Evolutionary conservation across 768 basidiomycete species (phyloP), one percentile per base, ranked within the genome.

Genomic region (Boletus insuetus): DNA sequence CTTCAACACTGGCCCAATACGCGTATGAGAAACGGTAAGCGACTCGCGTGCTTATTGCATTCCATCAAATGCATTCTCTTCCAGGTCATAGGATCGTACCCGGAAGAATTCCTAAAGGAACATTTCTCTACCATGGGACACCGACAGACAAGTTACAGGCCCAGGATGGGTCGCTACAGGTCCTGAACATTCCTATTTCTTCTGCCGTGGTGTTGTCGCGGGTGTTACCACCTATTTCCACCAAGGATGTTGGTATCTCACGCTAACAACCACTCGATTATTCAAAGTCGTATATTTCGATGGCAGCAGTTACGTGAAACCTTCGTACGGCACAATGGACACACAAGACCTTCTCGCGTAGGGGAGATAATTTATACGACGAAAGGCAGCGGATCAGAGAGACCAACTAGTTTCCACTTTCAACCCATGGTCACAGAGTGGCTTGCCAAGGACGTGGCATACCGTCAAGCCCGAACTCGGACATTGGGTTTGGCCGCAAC

Each of bases 251-350:
- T 60, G 64, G 64, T 51, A 53, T 12, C 31, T 66, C 17, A 59
- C 60, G 4, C 49, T 64, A 2, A 58, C 43, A 8, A 39, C 60
- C 8, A 66, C 59, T 29, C 60, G 67, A 17, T 64, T 77, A 2
- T 61, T 82, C 35, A 77, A 75, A 39, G 64, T 82, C 4, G 52
- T 82, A 9, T 81, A 82, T 56, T 82, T 82, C 40, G 82, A 83
- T 48, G 80, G 82, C 0, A 77, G 66, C 42, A 79, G 80, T 50
- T 79, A 76, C 0, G 74, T 71, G 1, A 81, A 79, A 51, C 65
- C 78, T 65, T 19, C 46, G 19, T 63, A 62, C 1, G 80, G 80
- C 0, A 47, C 76, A 5, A 54, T 82, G 70, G 77, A 82, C 49
- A 73, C 67, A 12, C 80, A 82, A 53, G 81, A 82, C 51, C 62